These are phyloP conservation scores for Sporothrix inflata DNA, from an alignment of 2,329 filamentous ascomycete genomes.

Conservation along the genomic window DNA sequence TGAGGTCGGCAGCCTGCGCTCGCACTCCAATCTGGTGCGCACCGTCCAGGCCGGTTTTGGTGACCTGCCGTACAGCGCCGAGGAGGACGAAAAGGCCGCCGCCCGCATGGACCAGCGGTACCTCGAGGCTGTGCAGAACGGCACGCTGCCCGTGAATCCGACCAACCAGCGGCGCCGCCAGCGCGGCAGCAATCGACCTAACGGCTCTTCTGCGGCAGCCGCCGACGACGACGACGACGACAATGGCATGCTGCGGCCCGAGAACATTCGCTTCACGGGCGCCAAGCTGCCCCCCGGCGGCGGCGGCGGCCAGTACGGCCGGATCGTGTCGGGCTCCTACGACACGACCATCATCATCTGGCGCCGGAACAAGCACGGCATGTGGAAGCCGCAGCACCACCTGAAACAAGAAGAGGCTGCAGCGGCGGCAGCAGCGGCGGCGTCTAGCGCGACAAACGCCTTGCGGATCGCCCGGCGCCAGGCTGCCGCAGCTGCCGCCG, in stretches of 20 bases:
- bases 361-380: conserved; percentile 81
- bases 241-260: conserved; percentile 73
- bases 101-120: conserved; percentile 73
- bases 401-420: conserved; percentile 75
- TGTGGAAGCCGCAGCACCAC: conserved; percentile 78
- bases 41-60: conserved; percentile 96
- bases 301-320: conserved; percentile 83
- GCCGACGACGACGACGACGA: conserved; percentile 48
- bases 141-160: conserved; percentile 45
- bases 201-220: no score
- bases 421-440: conserved; percentile 46
- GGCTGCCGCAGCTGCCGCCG: not conserved
- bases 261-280: conserved; percentile 77
- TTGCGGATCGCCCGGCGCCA: not conserved
- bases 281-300: conserved; percentile 89
- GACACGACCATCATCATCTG: conserved; percentile 96
- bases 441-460: not conserved
- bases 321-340: conserved; percentile 97
- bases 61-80: conserved; percentile 77
- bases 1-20: conserved; percentile 84
- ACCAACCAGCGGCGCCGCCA: conserved; percentile 4
- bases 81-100: conserved; percentile 74
- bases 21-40: conserved; percentile 82
- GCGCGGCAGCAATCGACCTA: not conserved
- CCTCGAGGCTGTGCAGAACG: conserved; percentile 61